Evolutionary conservation across 257 asterid species (phyloP), one percentile per base, ranked within the genome.

Genomic region (Scutellaria barbata): DNA sequence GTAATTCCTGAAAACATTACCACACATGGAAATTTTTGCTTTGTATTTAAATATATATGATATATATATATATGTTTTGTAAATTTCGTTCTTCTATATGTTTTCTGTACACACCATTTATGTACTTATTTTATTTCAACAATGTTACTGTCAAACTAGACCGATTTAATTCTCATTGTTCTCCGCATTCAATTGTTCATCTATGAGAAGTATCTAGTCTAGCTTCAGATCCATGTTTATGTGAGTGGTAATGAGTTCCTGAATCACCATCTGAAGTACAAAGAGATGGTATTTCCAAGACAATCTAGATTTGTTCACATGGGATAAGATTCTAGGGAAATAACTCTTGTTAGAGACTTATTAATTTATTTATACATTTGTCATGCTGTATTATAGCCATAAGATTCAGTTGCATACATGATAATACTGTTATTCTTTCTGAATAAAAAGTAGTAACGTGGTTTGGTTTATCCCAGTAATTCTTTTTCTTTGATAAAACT

Each of bases 1-100:
- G 81, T 83, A 78, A 73, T 18, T 47, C 30, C 42, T 48, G 7
- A 13, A 8, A 51, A 58, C 56, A 11, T 73, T 16, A 14, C 16
- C 42, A 13, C 51, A 14, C 10, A n/a, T 7, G 1, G 59, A 25
- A 42, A 25, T 41, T 66, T 71, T 69, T n/a, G 8, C 46, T 40
- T 39, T 50, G 40, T 40, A 51, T 65, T 41, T 35, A 2, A 48
- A 48, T 14, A 10, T 40, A 61, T 39, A 37, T 39, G 30, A 61
- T 12, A 59, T 37, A 30, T 39, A 17, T 37, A 10, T 40, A 16
- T 20, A 1, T 30, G 8, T 50, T 1, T 10, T 51, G 56, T 54
- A 68, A 43, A 52, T 37, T 35, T 43, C 7, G 42, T 37, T 48
- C 35, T 35, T 46, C 72, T 11, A 73, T 54, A 63, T 61, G 72